A percentile compares a stretch with the other conserved stretches of the same genome.
Conservation (phyloP, 2,329 filamentous ascomycete genomes). For the Fusarium sp. region DNA sequence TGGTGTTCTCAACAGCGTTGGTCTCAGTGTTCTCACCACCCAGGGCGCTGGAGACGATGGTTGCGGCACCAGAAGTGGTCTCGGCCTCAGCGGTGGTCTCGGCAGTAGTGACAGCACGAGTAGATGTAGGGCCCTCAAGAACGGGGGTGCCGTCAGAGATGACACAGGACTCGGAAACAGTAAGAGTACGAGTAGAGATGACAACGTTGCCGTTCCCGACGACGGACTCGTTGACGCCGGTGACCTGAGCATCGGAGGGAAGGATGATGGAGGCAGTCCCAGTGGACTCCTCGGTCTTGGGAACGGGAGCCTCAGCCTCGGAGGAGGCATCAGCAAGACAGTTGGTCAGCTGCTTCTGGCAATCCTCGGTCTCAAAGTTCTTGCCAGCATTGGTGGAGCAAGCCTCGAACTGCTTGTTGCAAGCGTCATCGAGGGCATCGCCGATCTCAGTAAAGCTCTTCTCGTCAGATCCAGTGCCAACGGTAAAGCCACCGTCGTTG, state of each 20-base stretch:
- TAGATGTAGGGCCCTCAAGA: constrained; percentile 36
- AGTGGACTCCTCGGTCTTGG: constrained; percentile 37
- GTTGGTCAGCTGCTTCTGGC: constrained; percentile 41
- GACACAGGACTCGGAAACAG: constrained; percentile 43
- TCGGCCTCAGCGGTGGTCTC: constrained; percentile 25
- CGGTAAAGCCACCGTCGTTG: constrained; percentile 36
- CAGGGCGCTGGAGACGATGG: constrained; percentile 17
- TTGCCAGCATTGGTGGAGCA: constrained; percentile 41
- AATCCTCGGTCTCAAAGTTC: constrained; percentile 42
- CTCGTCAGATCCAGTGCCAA: constrained; percentile 36
- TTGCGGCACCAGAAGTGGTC: constrained; percentile 20
- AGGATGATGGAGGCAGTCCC: constrained; percentile 44
- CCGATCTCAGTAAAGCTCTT: constrained; percentile 37
- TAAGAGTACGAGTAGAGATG: constrained; percentile 44
- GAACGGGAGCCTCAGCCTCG: constrained; percentile 34
- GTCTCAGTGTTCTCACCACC: constrained; percentile 30
- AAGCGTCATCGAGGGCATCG: constrained; percentile 40
- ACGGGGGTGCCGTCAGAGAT: constrained; percentile 40
- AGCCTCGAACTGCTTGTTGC: constrained; percentile 43
- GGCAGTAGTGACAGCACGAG: constrained; percentile 22
- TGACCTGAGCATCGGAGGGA: constrained; percentile 40
- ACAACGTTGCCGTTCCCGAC: constrained; percentile 39
- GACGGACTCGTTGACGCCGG: constrained; percentile 28
- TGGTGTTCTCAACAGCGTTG: constrained; percentile 12
- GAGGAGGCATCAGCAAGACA: constrained; percentile 42